Percentiles rank a stretch among this genome's conserved stretches.
Conservation (phyloP, 352 stramenopile genomes). For the Phytophthora agathidicida region DNA sequence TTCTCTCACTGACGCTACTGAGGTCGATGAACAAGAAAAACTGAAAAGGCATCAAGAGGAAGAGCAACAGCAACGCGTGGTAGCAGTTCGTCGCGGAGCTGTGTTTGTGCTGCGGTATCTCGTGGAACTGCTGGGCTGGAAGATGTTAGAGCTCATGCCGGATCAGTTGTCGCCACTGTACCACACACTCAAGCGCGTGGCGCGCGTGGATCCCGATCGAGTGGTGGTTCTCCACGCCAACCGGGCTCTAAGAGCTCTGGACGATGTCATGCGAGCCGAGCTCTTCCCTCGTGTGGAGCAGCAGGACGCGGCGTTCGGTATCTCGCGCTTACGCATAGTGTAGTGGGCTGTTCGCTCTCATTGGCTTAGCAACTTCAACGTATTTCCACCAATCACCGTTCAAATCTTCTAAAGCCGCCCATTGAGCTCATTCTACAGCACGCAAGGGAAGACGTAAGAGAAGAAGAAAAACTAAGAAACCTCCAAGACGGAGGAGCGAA, state of each 20-base stretch:
- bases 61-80: constrained; percentile 39
- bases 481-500: no score
- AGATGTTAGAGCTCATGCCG: constrained; percentile 75
- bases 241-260: constrained; percentile 54
- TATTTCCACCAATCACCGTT: constrained; percentile 2
- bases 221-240: constrained; percentile 75
- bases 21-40: constrained; percentile 20
- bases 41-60: constrained; percentile 20
- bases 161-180: constrained; percentile 79
- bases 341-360: no score
- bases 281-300: constrained; percentile 59
- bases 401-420: no score
- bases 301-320: constrained; percentile 43
- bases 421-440: no score
- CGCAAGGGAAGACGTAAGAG: no score
- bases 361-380: constrained; percentile 18
- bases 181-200: constrained; percentile 77
- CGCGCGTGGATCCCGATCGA: constrained; percentile 57
- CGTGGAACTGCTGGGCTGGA: constrained; percentile 74
- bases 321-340: constrained; percentile 62
- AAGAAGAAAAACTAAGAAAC: no score
- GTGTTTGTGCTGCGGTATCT: constrained; percentile 84
- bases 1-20: background rate
- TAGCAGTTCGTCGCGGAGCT: constrained; percentile 73
- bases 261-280: constrained; percentile 75